Conservation (phyloP, 495 filamentous ascomycete species). For the Parachaetomium inaequale region DNA sequence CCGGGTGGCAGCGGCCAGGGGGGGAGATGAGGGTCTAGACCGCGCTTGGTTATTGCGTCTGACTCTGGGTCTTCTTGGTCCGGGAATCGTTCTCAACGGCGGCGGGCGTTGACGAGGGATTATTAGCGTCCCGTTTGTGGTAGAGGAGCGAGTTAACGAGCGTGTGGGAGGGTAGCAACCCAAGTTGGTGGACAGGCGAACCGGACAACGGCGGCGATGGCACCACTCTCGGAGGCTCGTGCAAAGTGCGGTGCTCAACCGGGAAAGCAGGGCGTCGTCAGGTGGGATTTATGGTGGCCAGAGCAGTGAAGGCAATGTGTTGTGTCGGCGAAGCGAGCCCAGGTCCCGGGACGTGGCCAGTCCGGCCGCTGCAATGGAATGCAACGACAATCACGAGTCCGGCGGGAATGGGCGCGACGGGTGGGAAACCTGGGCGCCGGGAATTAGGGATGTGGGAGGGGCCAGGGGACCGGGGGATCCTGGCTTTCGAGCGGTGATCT, state of each 20-base stretch:
- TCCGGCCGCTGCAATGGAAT: slow-evolving; percentile 28
- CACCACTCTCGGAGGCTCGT: not conserved
- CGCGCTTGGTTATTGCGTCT: not conserved
- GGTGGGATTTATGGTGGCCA: slow-evolving; percentile 1
- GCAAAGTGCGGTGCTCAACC: not conserved
- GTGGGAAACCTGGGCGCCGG: slow-evolving; percentile 27
- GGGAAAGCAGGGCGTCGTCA: not conserved
- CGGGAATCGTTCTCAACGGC: too few species aligned
- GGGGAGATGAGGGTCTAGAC: not conserved
- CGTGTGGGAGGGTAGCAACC: slow-evolving; percentile 2
- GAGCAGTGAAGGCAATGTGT: not conserved
- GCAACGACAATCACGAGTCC: slow-evolving; percentile 23
- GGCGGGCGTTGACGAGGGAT: too few species aligned
- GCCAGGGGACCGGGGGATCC: not conserved
- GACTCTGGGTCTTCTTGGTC: not conserved
- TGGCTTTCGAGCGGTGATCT: not conserved
- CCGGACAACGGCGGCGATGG: not conserved
- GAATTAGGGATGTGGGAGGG: slow-evolving; percentile 5
- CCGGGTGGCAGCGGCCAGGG: not conserved
- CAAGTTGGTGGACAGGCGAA: not conserved
- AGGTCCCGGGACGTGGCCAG: slow-evolving; percentile 17
- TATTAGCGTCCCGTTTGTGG: too few species aligned
- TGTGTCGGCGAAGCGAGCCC: slow-evolving; percentile 5
- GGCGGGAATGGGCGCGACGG: slow-evolving; percentile 12
- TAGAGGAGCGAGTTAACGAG: not conserved